Percentiles rank a stretch among this genome's conserved stretches.
phyloP scores from a whole-genome alignment of 2,329 filamentous ascomycete species.

The Sclerotinia glacialis region DNA sequence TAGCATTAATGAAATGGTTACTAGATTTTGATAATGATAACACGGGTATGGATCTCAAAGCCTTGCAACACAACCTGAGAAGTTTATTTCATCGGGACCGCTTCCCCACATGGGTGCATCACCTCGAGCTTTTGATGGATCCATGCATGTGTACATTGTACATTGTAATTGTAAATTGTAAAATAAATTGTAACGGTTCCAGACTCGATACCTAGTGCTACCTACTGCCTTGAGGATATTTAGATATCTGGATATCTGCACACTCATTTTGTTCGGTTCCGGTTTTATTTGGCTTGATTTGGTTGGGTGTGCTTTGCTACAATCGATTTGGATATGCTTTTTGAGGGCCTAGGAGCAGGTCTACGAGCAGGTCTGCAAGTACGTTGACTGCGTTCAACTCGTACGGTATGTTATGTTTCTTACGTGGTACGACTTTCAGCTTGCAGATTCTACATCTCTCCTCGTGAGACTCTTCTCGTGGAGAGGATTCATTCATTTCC shows the following conservation, averaged over 20 bases:
- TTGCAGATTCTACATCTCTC: neutral
- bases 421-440: neutral
- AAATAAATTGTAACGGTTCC: too few species aligned
- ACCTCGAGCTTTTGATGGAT: neutral
- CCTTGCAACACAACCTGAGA: too few species aligned
- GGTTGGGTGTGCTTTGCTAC: neutral
- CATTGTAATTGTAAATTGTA: too few species aligned
- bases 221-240: neutral
- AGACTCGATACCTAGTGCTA: neutral
- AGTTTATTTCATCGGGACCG: neutral
- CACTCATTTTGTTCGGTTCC: neutral
- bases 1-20: neutral
- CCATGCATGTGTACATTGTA: too few species aligned
- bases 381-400: neutral
- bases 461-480: too few species aligned
- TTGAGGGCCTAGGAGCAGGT: neutral
- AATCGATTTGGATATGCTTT: neutral
- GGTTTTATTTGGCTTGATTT: neutral
- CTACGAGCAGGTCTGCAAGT: neutral
- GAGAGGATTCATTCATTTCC: neutral
- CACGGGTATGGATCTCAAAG: neutral
- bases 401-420: neutral
- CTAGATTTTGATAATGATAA: neutral
- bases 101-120: neutral
- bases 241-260: neutral